Evolutionary conservation across 768 basidiomycete genomes (phyloP), one percentile per base, ranked within the genome.

Genomic region (Terana coerulea): DNA sequence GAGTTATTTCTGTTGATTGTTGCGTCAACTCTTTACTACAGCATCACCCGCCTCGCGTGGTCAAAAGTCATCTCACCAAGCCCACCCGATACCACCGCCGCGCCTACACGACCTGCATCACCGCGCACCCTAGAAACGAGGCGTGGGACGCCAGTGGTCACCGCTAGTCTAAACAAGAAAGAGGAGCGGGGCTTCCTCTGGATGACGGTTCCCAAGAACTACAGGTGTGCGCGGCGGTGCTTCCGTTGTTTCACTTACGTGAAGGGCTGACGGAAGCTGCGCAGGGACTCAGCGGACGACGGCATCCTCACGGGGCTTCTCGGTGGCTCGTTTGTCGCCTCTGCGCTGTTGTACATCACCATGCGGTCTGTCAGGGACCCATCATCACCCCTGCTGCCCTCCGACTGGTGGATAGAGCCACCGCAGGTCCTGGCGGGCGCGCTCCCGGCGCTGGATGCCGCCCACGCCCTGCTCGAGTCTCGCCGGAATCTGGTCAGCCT

Each of bases 151-250:
- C 53, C 63, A n/a, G 37, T 45, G 31, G 48, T 48, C 9, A 52
- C 45, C 47, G 37, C 54, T 46, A 63, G 65, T 24, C 47, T 59
- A 26, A 52, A 60, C 25, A 69, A 53, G 47, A 80, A 76, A 67
- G 69, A 71, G 21, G 77, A 80, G 60, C 80, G 83, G 50, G 83
- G 84, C 29, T 88, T 83, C 61, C 77, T 92, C 22, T 93, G 89
- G 89, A 92, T 93, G 91, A 87, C 90, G 14, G 88, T 91, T 4
- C 86, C 88, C 0, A 90, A 91, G 67, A 91, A 93, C 61, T 93
- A 89, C 63, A 76, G 90, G 88, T 86, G 56, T 35, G 71, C 61
- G 34, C 44, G 15, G 41, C 56, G 42, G n/a, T 19, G 36, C 51
- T 56, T 44, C 9, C 44, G 17, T 40, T 24, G 7, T n/a, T 15